These are phyloP conservation scores for Salix arbutifolia DNA, from an alignment of 345 rosid genomes.

Conservation along the genomic window DNA sequence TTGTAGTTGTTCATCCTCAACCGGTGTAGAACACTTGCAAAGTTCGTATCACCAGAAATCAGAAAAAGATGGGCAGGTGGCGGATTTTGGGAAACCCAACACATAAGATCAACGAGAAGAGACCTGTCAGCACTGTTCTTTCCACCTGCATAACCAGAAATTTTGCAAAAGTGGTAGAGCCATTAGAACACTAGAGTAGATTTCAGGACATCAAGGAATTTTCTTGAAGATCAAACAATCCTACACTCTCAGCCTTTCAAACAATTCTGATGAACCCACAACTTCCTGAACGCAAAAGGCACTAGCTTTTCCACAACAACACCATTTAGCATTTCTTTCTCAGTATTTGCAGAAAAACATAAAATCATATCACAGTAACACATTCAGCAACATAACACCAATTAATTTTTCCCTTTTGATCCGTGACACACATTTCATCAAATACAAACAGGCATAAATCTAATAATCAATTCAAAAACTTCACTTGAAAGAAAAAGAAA, in stretches of 20 bases:
- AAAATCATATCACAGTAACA: not conserved
- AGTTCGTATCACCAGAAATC: conserved; percentile 71
- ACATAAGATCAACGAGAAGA: conserved; percentile 66
- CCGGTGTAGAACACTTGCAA: conserved; percentile 56
- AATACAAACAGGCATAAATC: not conserved
- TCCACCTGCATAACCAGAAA: conserved; percentile 47
- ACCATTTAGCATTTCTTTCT: not conserved
- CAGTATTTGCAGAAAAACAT: not conserved
- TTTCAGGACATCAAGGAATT: not conserved
- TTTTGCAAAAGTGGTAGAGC: conserved; percentile 7
- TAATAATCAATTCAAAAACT: not conserved
- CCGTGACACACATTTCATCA: not conserved
- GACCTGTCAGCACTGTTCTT: conserved; percentile 81
- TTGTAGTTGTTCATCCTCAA: conserved; percentile 89
- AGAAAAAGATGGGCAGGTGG: conserved; percentile 90
- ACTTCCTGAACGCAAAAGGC: not conserved
- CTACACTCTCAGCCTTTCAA: not conserved
- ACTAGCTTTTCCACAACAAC: not conserved
- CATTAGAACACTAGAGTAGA: not conserved
- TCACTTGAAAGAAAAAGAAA: not conserved
- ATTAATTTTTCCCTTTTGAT: not conserved
- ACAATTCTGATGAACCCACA: not conserved
- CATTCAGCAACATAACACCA: not conserved
- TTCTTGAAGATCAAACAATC: not conserved
- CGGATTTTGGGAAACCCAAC: conserved; percentile 80